Evolutionary conservation across 164 flowering plant genomes (phyloP), one percentile per base, ranked within the genome.

Genomic region (Magnolia sinica): DNA sequence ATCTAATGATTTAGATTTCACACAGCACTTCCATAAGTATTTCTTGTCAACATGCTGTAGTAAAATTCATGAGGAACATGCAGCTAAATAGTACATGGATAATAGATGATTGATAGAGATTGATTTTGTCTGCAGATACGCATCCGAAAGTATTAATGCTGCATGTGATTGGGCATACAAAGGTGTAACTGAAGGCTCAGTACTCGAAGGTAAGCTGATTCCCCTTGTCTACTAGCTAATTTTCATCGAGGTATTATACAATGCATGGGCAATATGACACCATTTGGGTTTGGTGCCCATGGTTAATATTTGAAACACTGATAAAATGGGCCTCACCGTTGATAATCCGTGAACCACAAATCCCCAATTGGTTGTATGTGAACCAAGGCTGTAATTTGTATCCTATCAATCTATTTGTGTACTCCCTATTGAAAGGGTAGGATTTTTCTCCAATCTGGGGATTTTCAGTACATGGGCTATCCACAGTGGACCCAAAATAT

Each of bases 141-240:
- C 99, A 76, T 79, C 92, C 5, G 97, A 92, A 81, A 79, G 98
- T 20, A 93, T 92, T 59, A 85, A 84, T 79, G 97, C 86, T 52
- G 86, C 86, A n/a, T 83, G 86, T 67, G 51, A 78, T 19, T 92
- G 89, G 90, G 93, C 96, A 55, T 95, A 91, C 74, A 91, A 89
- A 83, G 91, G 84, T 50, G 98, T 87, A 5, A 61, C 65, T 7
- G 90, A 89, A 79, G 91, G 76, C 55, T 87, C 95, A n/a, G 82
- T 77, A 19, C 86, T 93, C 16, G 89, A 84, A 85, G 98, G 98
- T 92, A 85, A 73, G 14, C 20, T 51, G 23, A 52, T 20, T 58
- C 10, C 3, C 7, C 14, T 24, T 10, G 3, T 50, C 37, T 55
- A 16, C 18, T 55, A 13, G 61, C 61, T 16, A 55, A 55, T 55